phyloP scores from a whole-genome alignment of 1,284 basidiomycete genomes.

The Sanghuangporus weigelae region DNA sequence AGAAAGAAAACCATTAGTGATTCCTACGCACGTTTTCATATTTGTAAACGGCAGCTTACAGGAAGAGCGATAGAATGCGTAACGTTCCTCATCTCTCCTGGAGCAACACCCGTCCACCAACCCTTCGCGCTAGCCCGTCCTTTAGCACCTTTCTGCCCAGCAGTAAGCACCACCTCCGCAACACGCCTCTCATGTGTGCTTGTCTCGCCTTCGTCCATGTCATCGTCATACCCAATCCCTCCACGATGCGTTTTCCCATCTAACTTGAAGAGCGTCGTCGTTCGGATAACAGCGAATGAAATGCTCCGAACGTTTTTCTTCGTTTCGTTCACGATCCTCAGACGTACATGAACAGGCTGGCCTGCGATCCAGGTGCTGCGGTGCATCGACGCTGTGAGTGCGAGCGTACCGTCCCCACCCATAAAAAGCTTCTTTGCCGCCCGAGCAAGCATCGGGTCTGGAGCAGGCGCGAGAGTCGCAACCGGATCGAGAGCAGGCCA shows the following conservation, averaged over 20 bases:
- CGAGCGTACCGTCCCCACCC: slow-evolving; percentile 57
- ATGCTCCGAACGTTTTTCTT: slow-evolving; percentile 70
- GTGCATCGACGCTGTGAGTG: slow-evolving; percentile 68
- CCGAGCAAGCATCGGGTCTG: slow-evolving; percentile 57
- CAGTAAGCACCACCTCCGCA: slow-evolving; percentile 59
- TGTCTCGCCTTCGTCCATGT: slow-evolving; percentile 55
- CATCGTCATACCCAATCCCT: slow-evolving; percentile 19
- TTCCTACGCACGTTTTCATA: not conserved
- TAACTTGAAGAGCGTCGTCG: slow-evolving; percentile 65
- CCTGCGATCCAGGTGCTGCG: slow-evolving; percentile 84
- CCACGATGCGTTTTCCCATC: slow-evolving; percentile 26
- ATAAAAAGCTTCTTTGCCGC: slow-evolving; percentile 57
- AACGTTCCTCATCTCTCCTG: slow-evolving; percentile 58
- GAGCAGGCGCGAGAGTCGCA: slow-evolving; percentile 56
- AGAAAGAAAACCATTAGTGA: slow-evolving; percentile 27
- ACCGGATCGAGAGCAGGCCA: slow-evolving; percentile 78
- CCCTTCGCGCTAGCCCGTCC: slow-evolving; percentile 77
- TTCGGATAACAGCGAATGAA: slow-evolving; percentile 66
- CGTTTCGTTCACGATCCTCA: slow-evolving; percentile 71
- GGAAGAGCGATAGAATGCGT: slow-evolving; percentile 65
- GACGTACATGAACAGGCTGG: slow-evolving; percentile 71
- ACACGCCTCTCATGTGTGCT: slow-evolving; percentile 61
- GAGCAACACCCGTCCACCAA: slow-evolving; percentile 80
- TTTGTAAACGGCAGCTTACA: slow-evolving; percentile 41
- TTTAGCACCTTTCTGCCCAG: slow-evolving; percentile 57